Conservation (phyloP, 768 basidiomycete species). For the Rickenella mellea region DNA sequence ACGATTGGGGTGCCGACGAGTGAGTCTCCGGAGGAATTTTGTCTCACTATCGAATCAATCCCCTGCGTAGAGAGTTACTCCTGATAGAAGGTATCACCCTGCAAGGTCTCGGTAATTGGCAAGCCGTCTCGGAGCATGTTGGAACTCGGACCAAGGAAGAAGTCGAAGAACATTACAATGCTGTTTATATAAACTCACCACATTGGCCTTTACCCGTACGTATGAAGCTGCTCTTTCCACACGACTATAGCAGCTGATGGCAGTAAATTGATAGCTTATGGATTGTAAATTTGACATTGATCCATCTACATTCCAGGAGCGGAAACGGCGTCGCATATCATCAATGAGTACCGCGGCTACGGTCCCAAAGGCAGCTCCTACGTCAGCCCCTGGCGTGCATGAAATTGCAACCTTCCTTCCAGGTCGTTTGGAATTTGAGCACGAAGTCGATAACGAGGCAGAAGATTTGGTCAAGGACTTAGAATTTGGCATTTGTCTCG, state of each 20-base stretch:
- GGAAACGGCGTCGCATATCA: conserved; percentile 84
- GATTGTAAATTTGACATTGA: conserved; percentile 62
- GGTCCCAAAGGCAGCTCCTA: conserved; percentile 66
- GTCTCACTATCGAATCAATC: conserved; percentile 5
- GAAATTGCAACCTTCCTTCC: conserved; percentile 91
- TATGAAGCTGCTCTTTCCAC: conserved; percentile 27
- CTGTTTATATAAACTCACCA: conserved; percentile 70
- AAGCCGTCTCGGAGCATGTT: conserved; percentile 88
- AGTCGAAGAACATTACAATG: conserved; percentile 80
- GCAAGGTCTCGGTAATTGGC: conserved; percentile 94
- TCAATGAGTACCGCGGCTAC: conserved; percentile 55
- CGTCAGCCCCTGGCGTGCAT: conserved; percentile 85
- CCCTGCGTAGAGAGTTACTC: conserved; percentile 61
- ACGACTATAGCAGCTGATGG: conserved; percentile 1
- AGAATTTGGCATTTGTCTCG: conserved; percentile 84
- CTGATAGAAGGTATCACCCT: conserved; percentile 80
- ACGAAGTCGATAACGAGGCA: conserved; percentile 94
- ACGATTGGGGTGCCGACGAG: conserved; percentile 99
- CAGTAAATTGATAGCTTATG: conserved; percentile 21
- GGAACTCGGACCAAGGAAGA: conserved; percentile 93
- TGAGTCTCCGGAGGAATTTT: conserved; percentile 26
- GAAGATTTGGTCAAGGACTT: conserved; percentile 93
- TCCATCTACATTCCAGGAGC: conserved; percentile 75
- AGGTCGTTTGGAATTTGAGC: conserved; percentile 96
- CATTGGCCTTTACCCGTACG: conserved; percentile 79